These are phyloP conservation scores for Talaromyces ruber DNA, from an alignment of 495 filamentous ascomycete genomes.

Conservation along the genomic window DNA sequence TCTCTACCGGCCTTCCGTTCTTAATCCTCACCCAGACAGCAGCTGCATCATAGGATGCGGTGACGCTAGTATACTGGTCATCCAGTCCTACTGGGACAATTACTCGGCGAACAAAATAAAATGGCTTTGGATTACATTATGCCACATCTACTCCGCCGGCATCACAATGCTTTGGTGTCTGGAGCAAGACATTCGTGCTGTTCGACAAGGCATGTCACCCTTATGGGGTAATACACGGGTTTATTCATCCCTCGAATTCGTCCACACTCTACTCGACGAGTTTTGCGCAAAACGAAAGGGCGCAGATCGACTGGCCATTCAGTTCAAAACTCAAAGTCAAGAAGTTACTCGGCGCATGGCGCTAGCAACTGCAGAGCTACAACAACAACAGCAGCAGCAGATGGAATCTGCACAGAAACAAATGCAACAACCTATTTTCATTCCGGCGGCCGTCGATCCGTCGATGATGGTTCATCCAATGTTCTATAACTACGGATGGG, in stretches of 20 bases:
- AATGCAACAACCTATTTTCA: slow-evolving; percentile 1
- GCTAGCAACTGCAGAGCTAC: slow-evolving; percentile 7
- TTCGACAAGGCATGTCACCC: slow-evolving; percentile 30
- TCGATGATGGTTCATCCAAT: slow-evolving; percentile 5
- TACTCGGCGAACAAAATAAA: slow-evolving; percentile 43
- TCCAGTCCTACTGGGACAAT: slow-evolving; percentile 41
- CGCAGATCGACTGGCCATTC: slow-evolving; percentile 37
- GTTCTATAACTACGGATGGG: slow-evolving; percentile 6
- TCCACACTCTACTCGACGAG: slow-evolving; percentile 39
- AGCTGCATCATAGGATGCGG: slow-evolving; percentile 39
- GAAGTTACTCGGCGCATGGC: slow-evolving; percentile 38
- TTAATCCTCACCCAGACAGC: slow-evolving; percentile 35
- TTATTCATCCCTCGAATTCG: slow-evolving; percentile 25
- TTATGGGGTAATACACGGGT: slow-evolving; percentile 36
- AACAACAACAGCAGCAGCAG: slow-evolving; percentile 24
- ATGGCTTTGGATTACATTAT: slow-evolving; percentile 47
- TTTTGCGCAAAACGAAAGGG: slow-evolving; percentile 41
- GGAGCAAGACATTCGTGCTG: slow-evolving; percentile 35
- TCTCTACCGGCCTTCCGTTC: slow-evolving; percentile 41
- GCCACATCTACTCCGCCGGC: slow-evolving; percentile 44
- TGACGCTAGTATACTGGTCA: slow-evolving; percentile 40
- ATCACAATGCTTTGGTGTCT: slow-evolving; percentile 42
- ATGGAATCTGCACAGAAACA: slow-evolving; percentile 11
- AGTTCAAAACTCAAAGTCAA: slow-evolving; percentile 36
- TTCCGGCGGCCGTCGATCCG: not conserved